These are phyloP conservation scores for Camillea tinctor DNA, from an alignment of 2,329 filamentous ascomycete genomes.

Conservation along the genomic window DNA sequence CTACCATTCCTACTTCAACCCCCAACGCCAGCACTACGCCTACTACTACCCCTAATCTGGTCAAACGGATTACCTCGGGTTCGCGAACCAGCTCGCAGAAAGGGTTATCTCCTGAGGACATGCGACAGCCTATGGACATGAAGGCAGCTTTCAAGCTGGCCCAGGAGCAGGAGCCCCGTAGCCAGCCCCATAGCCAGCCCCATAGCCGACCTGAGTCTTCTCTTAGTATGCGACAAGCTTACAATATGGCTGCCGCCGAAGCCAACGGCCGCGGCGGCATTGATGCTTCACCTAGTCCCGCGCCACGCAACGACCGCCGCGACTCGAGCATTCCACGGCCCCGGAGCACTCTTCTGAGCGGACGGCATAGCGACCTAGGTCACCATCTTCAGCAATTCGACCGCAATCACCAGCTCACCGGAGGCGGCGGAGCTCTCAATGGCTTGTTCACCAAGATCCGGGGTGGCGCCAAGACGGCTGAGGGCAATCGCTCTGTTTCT, in stretches of 20 bases:
- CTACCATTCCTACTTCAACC: slow-evolving; percentile 4
- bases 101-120: slow-evolving; percentile 9
- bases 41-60: background rate
- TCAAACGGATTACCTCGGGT: background rate
- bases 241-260: slow-evolving; percentile 29
- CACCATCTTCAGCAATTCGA: slow-evolving; percentile 31
- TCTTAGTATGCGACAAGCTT: slow-evolving; percentile 24
- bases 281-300: slow-evolving; percentile 32
- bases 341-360: slow-evolving; percentile 23
- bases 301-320: slow-evolving; percentile 26
- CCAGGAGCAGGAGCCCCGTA: slow-evolving; percentile 22
- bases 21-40: too few relatives aligned
- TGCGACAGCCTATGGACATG: slow-evolving; percentile 30
- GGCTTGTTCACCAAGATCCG: slow-evolving; percentile 38
- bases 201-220: slow-evolving; percentile 22
- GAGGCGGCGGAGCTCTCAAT: slow-evolving; percentile 24
- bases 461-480: slow-evolving; percentile 36
- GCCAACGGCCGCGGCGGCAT: slow-evolving; percentile 22
- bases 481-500: slow-evolving; percentile 32
- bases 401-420: slow-evolving; percentile 26
- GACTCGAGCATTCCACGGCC: slow-evolving; percentile 16
- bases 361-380: slow-evolving; percentile 32
- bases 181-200: slow-evolving; percentile 14
- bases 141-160: slow-evolving; percentile 29
- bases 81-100: background rate